Evolutionary conservation across 2,329 filamentous ascomycete species (phyloP).

Genomic region (Botryotinia convoluta): DNA sequence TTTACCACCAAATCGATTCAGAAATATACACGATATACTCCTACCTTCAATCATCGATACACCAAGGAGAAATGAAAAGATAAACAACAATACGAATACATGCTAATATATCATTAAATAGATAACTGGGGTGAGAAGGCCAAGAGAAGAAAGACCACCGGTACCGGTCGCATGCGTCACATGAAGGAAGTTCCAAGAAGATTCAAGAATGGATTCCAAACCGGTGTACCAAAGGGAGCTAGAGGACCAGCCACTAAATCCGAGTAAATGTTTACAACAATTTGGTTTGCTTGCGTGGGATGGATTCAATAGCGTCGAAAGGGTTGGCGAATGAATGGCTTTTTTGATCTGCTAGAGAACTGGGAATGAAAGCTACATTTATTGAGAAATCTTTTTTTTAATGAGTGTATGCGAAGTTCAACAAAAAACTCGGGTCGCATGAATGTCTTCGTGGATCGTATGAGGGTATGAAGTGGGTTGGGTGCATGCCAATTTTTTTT

Average conservation of each 20-base stretch:
- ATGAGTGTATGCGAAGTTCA: slow-evolving; percentile 15
- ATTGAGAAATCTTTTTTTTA: slow-evolving; percentile 9
- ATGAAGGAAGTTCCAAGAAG: slow-evolving; percentile 87
- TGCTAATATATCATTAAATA: slow-evolving; percentile 62
- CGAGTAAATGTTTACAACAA: slow-evolving; percentile 38
- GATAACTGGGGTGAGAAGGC: slow-evolving; percentile 99
- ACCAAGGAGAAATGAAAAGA: slow-evolving; percentile 49
- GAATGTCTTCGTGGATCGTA: neutral
- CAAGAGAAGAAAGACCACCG: slow-evolving; percentile 99
- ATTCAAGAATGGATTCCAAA: slow-evolving; percentile 98
- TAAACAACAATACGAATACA: slow-evolving; percentile 56
- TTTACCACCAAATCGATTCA: slow-evolving; percentile 8
- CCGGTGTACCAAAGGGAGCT: slow-evolving; percentile 79
- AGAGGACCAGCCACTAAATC: slow-evolving; percentile 54
- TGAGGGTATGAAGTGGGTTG: slow-evolving; percentile 10
- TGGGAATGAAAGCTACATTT: slow-evolving; percentile 11
- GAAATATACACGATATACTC: neutral
- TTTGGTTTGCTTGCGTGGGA: slow-evolving; percentile 32
- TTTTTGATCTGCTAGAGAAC: slow-evolving; percentile 19
- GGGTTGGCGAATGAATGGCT: slow-evolving; percentile 24
- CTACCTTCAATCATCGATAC: neutral
- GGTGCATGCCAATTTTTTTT: slow-evolving; percentile 8
- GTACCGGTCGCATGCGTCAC: slow-evolving; percentile 93
- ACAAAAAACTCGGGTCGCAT: slow-evolving; percentile 6
- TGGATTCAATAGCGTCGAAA: slow-evolving; percentile 34